Percentiles rank a stretch among this genome's conserved stretches.
These are phyloP conservation scores for Cetradonia linearis DNA, from an alignment of 495 filamentous ascomycete species.

Conservation along the genomic window DNA sequence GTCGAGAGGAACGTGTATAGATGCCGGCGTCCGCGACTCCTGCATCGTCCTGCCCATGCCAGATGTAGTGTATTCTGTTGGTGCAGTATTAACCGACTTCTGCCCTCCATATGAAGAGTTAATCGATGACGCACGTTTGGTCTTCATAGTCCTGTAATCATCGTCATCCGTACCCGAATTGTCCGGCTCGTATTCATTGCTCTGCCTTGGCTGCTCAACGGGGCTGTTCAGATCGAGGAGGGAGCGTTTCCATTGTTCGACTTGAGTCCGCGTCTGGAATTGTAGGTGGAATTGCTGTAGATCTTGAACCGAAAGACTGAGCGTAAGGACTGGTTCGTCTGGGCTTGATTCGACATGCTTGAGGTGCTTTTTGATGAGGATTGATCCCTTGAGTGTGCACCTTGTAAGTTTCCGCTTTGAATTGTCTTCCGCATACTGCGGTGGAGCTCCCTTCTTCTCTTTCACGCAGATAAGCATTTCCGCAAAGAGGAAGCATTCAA, in stretches of 20 bases:
- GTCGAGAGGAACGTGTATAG: constrained; percentile 86
- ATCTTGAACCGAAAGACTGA: constrained; percentile 86
- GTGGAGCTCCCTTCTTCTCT: constrained; percentile 68
- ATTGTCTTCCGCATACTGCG: constrained; percentile 46
- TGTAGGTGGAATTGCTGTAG: constrained; percentile 94
- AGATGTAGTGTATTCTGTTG: constrained; percentile 70
- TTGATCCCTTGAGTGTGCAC: constrained; percentile 92
- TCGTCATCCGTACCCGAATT: constrained; percentile 83
- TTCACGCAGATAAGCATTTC: constrained; percentile 99
- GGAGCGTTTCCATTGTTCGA: constrained; percentile 86
- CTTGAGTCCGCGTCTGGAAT: constrained; percentile 73
- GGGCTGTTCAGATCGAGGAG: constrained; percentile 68
- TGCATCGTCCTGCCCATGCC: constrained; percentile 27
- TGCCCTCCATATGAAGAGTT: constrained; percentile 78
- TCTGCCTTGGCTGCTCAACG: constrained; percentile 45
- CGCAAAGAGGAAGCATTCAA: constrained; percentile 93
- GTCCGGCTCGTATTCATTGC: constrained; percentile 67
- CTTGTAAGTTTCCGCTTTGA: constrained; percentile 53
- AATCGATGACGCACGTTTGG: constrained; percentile 75
- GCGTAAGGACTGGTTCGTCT: constrained; percentile 77
- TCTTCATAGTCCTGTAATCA: constrained; percentile 62
- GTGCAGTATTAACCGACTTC: constrained; percentile 62
- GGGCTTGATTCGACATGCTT: constrained; percentile 69
- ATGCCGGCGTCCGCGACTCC: constrained; percentile 44
- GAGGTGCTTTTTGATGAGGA: constrained; percentile 96